Evolutionary conservation across 495 filamentous ascomycete genomes (phyloP), one percentile per base, ranked within the genome.

Genomic region (Immersiella caudata): DNA sequence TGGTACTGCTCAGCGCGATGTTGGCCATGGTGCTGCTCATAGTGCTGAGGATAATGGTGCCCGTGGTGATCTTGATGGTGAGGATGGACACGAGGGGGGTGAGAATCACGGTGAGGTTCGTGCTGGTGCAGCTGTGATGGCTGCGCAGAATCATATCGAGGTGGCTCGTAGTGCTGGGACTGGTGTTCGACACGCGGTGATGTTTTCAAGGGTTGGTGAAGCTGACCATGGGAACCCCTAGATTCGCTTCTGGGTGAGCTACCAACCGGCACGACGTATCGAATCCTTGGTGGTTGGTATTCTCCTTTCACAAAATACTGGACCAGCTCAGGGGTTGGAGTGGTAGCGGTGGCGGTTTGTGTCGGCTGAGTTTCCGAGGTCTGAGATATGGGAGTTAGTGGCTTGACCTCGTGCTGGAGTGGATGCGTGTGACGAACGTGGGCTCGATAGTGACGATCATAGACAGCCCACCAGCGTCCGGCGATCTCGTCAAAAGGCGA

Each of bases 401-500:
- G 2, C 2, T 55, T 20, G 52, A 55, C 21, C 2, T 22, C 22
- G 52, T 21, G 2, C 2, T 21, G 8, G 20, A 55, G 14, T 21
- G 16, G 33, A 33, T 14, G 56, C 3, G 26, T 9, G 14, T 55
- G 29, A 66, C 73, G 22, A 73, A 89, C 88, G 36, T 82, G 75
- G 68, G 79, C 77, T 62, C 84, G 82, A 74, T 92, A 93, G 79
- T 98, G 93, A 67, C 85, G 85, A 78, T 98, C 94, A 74, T 93
- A 97, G 50, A 96, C 88, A 24, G 91, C 87, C 93, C 93, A 97
- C 94, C 95, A 99, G 67, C 86, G 84, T 49, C 88, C 88, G 49
- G 91, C 73, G 78, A 97, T 87, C 75, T 96, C 88, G 74, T 93
- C 88, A 72, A 91, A 94, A 2, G 91, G 90, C n/a, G 83, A 81